These are phyloP conservation scores for Coniophora puteana DNA, from an alignment of 1,284 basidiomycete genomes.

Conservation along the genomic window DNA sequence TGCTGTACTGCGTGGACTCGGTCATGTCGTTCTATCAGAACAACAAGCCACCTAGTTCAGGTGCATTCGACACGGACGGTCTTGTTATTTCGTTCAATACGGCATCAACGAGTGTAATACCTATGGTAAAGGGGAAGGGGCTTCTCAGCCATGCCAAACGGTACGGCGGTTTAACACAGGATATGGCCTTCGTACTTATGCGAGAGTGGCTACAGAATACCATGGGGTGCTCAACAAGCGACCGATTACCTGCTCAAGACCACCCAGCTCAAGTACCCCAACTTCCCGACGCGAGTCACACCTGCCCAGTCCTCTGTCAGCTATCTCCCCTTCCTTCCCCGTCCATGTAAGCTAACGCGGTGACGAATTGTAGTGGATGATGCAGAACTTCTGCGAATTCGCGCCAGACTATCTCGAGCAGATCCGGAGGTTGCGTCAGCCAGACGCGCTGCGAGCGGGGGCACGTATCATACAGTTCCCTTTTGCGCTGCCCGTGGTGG, in stretches of 20 bases:
- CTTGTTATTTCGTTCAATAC: constrained; percentile 84
- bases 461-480: constrained; percentile 87
- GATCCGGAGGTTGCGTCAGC: constrained; percentile 55
- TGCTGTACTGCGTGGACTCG: constrained; percentile 89
- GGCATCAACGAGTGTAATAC: constrained; percentile 84
- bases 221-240: constrained; percentile 90
- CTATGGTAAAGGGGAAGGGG: constrained; percentile 77
- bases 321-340: constrained; percentile 2
- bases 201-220: too few species aligned
- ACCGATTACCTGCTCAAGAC: constrained; percentile 91
- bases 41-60: constrained; percentile 37
- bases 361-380: constrained; percentile 67
- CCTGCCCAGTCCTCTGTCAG: constrained; percentile 52
- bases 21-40: constrained; percentile 91
- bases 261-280: constrained; percentile 94
- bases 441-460: constrained; percentile 62
- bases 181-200: not conserved
- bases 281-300: constrained; percentile 68
- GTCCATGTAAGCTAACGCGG: constrained; percentile 3
- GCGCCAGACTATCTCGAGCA: constrained; percentile 74
- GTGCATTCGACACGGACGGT: constrained; percentile 60
- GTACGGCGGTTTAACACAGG: constrained; percentile 35
- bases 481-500: constrained; percentile 61
- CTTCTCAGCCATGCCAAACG: constrained; percentile 82
- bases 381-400: constrained; percentile 86